These are phyloP conservation scores for Rosa lucieae DNA, from an alignment of 306 rosid genomes.

Conservation along the genomic window DNA sequence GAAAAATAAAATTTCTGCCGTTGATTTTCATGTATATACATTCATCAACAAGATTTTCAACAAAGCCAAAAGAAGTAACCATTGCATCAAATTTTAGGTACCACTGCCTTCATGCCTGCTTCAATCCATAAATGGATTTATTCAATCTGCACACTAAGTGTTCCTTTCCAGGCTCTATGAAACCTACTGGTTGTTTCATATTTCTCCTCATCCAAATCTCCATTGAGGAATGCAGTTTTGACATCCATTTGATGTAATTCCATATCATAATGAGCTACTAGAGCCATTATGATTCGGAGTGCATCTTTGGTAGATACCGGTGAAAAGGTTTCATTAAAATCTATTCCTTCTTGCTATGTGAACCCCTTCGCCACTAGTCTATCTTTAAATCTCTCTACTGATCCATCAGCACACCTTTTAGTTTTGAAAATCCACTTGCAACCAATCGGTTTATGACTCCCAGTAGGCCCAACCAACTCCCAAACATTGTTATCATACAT, in stretches of 20 bases:
- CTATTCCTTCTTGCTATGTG: not conserved
- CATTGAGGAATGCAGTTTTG: not conserved
- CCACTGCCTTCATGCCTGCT: not conserved
- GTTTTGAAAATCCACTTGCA: not conserved
- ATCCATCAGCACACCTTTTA: not conserved
- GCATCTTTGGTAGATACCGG: not conserved
- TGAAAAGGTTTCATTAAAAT: not conserved
- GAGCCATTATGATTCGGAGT: not conserved
- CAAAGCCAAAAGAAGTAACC: not conserved
- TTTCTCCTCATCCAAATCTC: not conserved
- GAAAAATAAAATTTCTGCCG: not conserved
- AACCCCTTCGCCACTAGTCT: not conserved
- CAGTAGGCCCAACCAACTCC: not conserved
- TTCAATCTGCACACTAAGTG: not conserved
- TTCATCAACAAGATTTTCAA: not conserved
- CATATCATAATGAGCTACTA: not conserved
- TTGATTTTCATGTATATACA: not conserved
- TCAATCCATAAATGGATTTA: not conserved
- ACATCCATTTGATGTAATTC: not conserved
- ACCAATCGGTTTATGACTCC: not conserved
- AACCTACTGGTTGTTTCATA: not conserved
- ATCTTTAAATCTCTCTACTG: not conserved
- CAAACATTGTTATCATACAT: not conserved
- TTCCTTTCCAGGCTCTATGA: not conserved
- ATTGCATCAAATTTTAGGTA: not conserved